Conservation (phyloP, 805 yeast genomes). For the Metschnikowia bowlesiae region DNA sequence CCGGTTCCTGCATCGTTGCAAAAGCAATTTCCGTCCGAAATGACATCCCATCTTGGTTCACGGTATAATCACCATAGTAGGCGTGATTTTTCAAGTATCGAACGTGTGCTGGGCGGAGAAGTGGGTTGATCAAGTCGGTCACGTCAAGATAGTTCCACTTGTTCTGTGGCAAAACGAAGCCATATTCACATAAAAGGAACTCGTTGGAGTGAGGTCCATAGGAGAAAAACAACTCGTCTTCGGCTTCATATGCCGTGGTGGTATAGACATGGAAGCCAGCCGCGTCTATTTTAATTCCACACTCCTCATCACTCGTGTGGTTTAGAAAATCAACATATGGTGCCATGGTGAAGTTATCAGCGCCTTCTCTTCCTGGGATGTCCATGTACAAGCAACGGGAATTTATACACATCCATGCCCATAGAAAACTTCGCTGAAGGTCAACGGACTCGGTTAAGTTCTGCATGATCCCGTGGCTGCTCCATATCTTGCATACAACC, state of each 20-base stretch:
- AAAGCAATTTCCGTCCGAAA: constrained; percentile 75
- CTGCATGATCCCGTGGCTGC: background rate
- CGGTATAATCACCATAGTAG: constrained; percentile 73
- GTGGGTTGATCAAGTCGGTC: constrained; percentile 35
- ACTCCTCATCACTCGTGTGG: constrained; percentile 55
- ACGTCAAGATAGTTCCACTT: constrained; percentile 71
- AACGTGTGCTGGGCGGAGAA: constrained; percentile 34
- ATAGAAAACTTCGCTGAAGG: constrained; percentile 37
- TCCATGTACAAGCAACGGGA: constrained; percentile 85
- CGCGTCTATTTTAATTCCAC: constrained; percentile 43
- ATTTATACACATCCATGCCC: constrained; percentile 86
- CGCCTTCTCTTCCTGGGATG: constrained; percentile 47
- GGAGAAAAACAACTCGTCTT: constrained; percentile 63
- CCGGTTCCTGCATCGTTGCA: constrained; percentile 47
- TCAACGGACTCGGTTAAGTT: constrained; percentile 18
- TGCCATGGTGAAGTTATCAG: constrained; percentile 80
- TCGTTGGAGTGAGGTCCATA: constrained; percentile 91
- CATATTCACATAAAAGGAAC: constrained; percentile 80
- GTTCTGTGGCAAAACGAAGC: constrained; percentile 60
- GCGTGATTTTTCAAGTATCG: constrained; percentile 47
- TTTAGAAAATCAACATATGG: constrained; percentile 88
- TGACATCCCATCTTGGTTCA: constrained; percentile 49
- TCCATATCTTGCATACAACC: constrained; percentile 19
- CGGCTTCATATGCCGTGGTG: constrained; percentile 23
- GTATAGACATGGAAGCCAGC: constrained; percentile 51